Evolutionary conservation across 2,329 filamentous ascomycete species (phyloP).

Genomic region (Sclerotinia glacialis): DNA sequence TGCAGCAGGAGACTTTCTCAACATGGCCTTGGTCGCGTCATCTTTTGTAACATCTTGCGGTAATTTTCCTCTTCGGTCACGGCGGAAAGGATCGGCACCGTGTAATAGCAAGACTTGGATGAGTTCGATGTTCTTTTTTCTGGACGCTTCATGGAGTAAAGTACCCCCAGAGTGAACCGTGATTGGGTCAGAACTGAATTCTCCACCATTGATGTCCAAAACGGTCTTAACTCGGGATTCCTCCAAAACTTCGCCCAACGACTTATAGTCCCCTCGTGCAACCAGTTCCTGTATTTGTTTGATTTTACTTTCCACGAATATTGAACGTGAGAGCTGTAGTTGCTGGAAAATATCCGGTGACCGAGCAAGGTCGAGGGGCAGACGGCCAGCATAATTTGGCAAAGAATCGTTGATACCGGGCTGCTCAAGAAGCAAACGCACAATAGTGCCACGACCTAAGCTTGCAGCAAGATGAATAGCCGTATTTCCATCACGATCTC

Average conservation of each 20-base stretch:
- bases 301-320: slow-evolving; percentile 85
- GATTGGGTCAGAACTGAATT: slow-evolving; percentile 76
- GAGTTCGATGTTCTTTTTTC: slow-evolving; percentile 79
- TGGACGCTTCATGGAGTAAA: slow-evolving; percentile 86
- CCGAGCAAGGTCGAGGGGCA: slow-evolving; percentile 82
- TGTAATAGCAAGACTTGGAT: slow-evolving; percentile 90
- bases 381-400: slow-evolving; percentile 78
- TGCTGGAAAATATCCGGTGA: slow-evolving; percentile 95
- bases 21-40: slow-evolving; percentile 78
- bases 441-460: slow-evolving; percentile 75
- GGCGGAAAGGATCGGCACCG: slow-evolving; percentile 90
- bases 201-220: slow-evolving; percentile 87
- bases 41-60: slow-evolving; percentile 97
- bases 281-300: slow-evolving; percentile 81
- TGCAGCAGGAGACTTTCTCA: slow-evolving; percentile 92
- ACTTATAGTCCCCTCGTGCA: slow-evolving; percentile 68
- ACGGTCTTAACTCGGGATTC: slow-evolving; percentile 82
- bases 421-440: slow-evolving; percentile 79
- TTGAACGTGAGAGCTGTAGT: slow-evolving; percentile 81
- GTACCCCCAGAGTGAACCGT: slow-evolving; percentile 86
- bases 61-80: slow-evolving; percentile 91
- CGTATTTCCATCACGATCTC: slow-evolving; percentile 92
- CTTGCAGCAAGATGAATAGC: slow-evolving; percentile 83
- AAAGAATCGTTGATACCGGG: slow-evolving; percentile 84
- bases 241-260: slow-evolving; percentile 74